Percentiles rank a stretch among this genome's conserved stretches.
Conservation (phyloP, 805 yeast genomes). For the Candida multigemmis region DNA sequence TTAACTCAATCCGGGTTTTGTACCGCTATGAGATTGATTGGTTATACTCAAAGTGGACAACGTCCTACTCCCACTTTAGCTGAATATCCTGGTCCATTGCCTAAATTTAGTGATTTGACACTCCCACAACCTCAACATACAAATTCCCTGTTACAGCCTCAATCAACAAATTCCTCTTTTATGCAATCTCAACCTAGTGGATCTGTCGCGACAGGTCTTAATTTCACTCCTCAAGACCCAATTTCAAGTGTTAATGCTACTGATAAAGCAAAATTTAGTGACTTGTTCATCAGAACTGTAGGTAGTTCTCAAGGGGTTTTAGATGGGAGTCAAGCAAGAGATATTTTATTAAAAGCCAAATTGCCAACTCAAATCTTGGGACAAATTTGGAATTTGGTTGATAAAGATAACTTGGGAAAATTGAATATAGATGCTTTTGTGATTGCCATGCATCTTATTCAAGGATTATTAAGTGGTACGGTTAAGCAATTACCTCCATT, state of each 20-base stretch:
- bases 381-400: constrained; percentile 84
- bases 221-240: constrained; percentile 20
- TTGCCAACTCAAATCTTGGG: constrained; percentile 72
- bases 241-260: constrained; percentile 45
- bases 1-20: constrained; percentile 74
- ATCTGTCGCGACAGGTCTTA: constrained; percentile 18
- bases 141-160: constrained; percentile 19
- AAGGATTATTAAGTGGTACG: constrained; percentile 61
- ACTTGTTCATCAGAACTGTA: constrained; percentile 60
- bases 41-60: constrained; percentile 73
- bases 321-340: constrained; percentile 74
- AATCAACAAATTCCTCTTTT: constrained; percentile 28
- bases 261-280: constrained; percentile 59
- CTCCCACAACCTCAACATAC: constrained; percentile 6
- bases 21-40: constrained; percentile 81
- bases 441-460: constrained; percentile 93
- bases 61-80: constrained; percentile 43
- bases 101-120: constrained; percentile 41
- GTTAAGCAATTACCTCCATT: constrained; percentile 46
- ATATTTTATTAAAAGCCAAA: constrained; percentile 81
- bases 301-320: constrained; percentile 48
- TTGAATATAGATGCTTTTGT: constrained; percentile 70
- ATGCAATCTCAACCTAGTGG: constrained; percentile 35
- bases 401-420: constrained; percentile 63
- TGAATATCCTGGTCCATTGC: constrained; percentile 54